Percentiles rank a stretch among this genome's conserved stretches.
Evolutionary conservation across 2,329 filamentous ascomycete genomes (phyloP).

Genomic region (Exophiala phaeomuriformis): DNA sequence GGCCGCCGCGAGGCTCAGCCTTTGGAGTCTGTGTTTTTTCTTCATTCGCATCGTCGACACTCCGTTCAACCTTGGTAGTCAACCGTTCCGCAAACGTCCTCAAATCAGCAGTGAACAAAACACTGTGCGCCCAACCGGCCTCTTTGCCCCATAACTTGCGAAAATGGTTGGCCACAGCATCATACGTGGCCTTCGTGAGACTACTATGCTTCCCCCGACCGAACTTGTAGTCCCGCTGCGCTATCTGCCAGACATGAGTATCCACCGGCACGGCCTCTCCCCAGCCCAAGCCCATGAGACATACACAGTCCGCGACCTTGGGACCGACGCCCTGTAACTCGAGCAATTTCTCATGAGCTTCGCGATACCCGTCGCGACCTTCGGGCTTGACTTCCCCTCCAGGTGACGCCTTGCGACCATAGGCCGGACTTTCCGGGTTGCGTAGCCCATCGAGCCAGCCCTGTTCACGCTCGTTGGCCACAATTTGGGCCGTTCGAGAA

Average conservation of each 20-base stretch:
- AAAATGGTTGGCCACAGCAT: constrained; percentile 85
- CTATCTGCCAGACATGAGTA: constrained; percentile 98
- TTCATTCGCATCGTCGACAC: constrained; percentile 25
- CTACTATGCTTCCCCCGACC: constrained; percentile 75
- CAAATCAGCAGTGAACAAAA: constrained; percentile 89
- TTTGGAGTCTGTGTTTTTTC: constrained; percentile 21
- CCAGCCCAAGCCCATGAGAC: constrained; percentile 93
- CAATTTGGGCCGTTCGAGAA: constrained; percentile 69
- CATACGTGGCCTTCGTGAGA: constrained; percentile 80
- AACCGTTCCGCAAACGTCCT: constrained; percentile 69
- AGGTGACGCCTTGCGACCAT: constrained; percentile 40
- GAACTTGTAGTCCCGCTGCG: constrained; percentile 90
- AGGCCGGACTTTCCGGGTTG: constrained; percentile 65
- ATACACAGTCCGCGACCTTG: constrained; percentile 95
- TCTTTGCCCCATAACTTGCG: constrained; percentile 83
- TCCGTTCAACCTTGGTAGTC: constrained; percentile 35
- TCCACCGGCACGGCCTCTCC: constrained; percentile 91
- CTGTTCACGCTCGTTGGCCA: constrained; percentile 58
- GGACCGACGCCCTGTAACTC: constrained; percentile 81
- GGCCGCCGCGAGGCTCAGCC: constrained; percentile 17
- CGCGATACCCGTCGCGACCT: constrained; percentile 60
- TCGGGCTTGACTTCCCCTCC: constrained; percentile 46
- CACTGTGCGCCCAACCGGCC: constrained; percentile 95
- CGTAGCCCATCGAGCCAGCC: constrained; percentile 71
- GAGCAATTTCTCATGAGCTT: constrained; percentile 73